These are phyloP conservation scores for Tetrahymena thermophila DNA, from an alignment of 73 alveolate species.

Conservation along the genomic window DNA sequence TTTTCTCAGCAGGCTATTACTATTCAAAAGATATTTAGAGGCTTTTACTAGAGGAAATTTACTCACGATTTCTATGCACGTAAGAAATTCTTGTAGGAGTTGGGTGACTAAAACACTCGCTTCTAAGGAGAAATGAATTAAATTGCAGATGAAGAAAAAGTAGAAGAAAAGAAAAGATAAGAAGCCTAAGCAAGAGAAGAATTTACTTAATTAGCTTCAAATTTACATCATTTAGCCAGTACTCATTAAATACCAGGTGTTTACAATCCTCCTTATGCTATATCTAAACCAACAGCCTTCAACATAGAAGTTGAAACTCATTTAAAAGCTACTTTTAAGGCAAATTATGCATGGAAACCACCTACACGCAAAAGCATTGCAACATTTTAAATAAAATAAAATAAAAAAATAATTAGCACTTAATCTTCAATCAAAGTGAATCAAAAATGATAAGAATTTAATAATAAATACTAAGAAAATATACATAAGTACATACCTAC, in stretches of 20 bases:
- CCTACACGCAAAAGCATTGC: neutral
- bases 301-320: conserved; percentile 45
- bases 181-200: conserved; percentile 38
- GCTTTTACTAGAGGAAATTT: conserved; percentile 22
- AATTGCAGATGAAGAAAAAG: conserved; percentile 7
- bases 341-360: conserved; percentile 6
- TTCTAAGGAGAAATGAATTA: conserved; percentile 8
- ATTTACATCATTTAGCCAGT: conserved; percentile 36
- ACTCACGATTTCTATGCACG: conserved; percentile 28
- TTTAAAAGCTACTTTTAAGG: conserved; percentile 27
- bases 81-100: conserved; percentile 11
- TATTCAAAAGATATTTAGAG: conserved; percentile 39
- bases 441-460: neutral
- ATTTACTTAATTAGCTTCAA: conserved; percentile 27
- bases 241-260: conserved; percentile 34
- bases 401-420: neutral
- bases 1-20: conserved; percentile 8
- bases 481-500: no score
- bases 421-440: neutral
- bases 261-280: conserved; percentile 43
- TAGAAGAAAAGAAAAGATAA: conserved; percentile 21
- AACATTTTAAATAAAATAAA: neutral
- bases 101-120: conserved; percentile 10
- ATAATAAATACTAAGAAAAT: neutral
- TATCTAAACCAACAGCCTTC: conserved; percentile 31